These are phyloP conservation scores for Paracorniculantispora psalliotae DNA, from an alignment of 2,329 filamentous ascomycete genomes.

Conservation along the genomic window DNA sequence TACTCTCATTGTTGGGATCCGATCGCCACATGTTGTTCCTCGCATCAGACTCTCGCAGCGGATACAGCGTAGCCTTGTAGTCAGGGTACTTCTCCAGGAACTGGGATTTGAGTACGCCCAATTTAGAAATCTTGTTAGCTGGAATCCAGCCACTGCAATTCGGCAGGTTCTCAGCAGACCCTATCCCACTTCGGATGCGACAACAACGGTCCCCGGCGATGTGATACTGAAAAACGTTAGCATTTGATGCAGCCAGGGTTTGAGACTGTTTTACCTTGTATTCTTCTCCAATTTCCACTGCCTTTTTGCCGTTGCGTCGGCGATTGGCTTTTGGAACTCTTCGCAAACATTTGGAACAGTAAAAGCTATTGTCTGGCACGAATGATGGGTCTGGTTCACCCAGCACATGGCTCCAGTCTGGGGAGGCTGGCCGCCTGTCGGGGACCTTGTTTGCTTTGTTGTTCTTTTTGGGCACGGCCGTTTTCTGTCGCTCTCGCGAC, in stretches of 20 bases:
- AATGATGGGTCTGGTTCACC: conserved; percentile 21
- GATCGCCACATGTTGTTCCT: conserved; percentile 22
- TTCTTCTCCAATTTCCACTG: conserved; percentile 17
- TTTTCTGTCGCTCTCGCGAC: background rate
- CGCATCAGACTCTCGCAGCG: conserved; percentile 16
- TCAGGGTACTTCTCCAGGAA: conserved; percentile 23
- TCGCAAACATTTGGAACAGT: conserved; percentile 30
- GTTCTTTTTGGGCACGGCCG: background rate
- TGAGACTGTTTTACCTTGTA: conserved; percentile 17
- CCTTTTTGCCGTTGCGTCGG: conserved; percentile 18
- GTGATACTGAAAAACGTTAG: conserved; percentile 18
- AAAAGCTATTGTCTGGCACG: conserved; percentile 24
- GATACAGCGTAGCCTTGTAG: conserved; percentile 27
- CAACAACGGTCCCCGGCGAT: conserved; percentile 20
- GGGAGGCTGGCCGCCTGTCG: conserved; percentile 16
- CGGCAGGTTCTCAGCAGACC: conserved; percentile 20
- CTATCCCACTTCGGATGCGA: conserved; percentile 22
- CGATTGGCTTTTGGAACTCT: conserved; percentile 22
- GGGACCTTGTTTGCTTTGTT: background rate
- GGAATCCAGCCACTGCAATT: conserved; percentile 31
- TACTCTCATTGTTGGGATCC: conserved; percentile 29
- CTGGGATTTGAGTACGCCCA: conserved; percentile 19
- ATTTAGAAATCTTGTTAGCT: conserved; percentile 13
- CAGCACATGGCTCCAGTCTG: conserved; percentile 23
- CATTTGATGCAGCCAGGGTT: background rate